phyloP scores from a whole-genome alignment of 805 yeast genomes.

The Candida alai region DNA sequence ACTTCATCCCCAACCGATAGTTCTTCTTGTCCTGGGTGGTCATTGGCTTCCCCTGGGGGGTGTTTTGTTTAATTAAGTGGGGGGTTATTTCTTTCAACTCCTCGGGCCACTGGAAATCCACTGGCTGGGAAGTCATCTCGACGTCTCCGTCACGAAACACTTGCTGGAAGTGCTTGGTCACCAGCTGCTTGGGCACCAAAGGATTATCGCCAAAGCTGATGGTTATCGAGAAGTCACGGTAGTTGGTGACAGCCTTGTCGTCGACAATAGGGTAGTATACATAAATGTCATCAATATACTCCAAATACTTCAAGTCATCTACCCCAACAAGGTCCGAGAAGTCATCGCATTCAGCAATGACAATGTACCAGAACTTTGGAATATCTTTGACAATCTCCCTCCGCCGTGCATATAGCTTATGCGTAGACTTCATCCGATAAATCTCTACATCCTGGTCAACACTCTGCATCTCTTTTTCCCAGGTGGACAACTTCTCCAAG shows the following conservation, averaged over 20 bases:
- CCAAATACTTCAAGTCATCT: constrained; percentile 75
- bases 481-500: constrained; percentile 46
- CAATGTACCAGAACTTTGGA: constrained; percentile 85
- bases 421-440: constrained; percentile 49
- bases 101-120: constrained; percentile 64
- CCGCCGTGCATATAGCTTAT: constrained; percentile 56
- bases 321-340: constrained; percentile 75
- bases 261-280: constrained; percentile 42
- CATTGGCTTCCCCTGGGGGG: constrained; percentile 25
- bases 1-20: constrained; percentile 70
- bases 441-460: constrained; percentile 61
- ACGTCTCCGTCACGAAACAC: constrained; percentile 53
- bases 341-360: constrained; percentile 77
- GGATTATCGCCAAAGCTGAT: constrained; percentile 49
- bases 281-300: constrained; percentile 57
- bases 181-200: constrained; percentile 51
- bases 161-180: constrained; percentile 57
- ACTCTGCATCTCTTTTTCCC: constrained; percentile 54
- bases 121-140: constrained; percentile 50
- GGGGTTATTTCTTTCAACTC: constrained; percentile 59
- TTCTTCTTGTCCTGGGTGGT: constrained; percentile 54
- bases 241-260: constrained; percentile 9
- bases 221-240: constrained; percentile 57
- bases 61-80: constrained; percentile 36
- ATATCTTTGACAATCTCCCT: constrained; percentile 48